Evolutionary conservation across 1,139 yeast species (phyloP).

Genomic region (Sugiyamaella pinicola): DNA sequence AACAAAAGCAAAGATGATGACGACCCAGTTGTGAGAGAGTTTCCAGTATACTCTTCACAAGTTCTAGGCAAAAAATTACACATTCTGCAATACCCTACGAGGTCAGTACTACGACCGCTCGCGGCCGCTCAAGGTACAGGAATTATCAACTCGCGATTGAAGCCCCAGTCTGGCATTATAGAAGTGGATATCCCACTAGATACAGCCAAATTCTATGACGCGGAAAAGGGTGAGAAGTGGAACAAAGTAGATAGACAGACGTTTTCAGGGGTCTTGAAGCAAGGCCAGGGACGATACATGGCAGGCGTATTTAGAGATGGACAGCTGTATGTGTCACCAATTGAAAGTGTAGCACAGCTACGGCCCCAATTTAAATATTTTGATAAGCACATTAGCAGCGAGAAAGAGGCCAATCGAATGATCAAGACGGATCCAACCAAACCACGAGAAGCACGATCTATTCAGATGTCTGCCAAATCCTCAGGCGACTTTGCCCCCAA

Average conservation of each 20-base stretch:
- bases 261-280: constrained; percentile 55
- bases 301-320: constrained; percentile 53
- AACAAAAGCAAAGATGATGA: no score
- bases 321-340: constrained; percentile 64
- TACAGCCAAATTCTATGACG: constrained; percentile 65
- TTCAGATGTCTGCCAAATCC: constrained; percentile 75
- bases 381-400: constrained; percentile 43
- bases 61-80: constrained; percentile 42
- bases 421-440: constrained; percentile 48
- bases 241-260: constrained; percentile 60
- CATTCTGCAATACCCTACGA: constrained; percentile 73
- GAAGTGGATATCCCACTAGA: constrained; percentile 76
- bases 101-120: constrained; percentile 55
- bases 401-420: constrained; percentile 42
- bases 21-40: constrained; percentile 77
- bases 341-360: constrained; percentile 71
- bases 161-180: constrained; percentile 59
- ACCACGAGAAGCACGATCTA: constrained; percentile 57
- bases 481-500: constrained; percentile 61
- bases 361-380: constrained; percentile 81
- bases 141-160: constrained; percentile 56
- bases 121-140: constrained; percentile 47
- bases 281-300: constrained; percentile 56
- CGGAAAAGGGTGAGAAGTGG: constrained; percentile 64
- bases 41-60: constrained; percentile 61